Conservation (phyloP, 2,329 filamentous ascomycete species). For the Ciborinia camelliae region DNA sequence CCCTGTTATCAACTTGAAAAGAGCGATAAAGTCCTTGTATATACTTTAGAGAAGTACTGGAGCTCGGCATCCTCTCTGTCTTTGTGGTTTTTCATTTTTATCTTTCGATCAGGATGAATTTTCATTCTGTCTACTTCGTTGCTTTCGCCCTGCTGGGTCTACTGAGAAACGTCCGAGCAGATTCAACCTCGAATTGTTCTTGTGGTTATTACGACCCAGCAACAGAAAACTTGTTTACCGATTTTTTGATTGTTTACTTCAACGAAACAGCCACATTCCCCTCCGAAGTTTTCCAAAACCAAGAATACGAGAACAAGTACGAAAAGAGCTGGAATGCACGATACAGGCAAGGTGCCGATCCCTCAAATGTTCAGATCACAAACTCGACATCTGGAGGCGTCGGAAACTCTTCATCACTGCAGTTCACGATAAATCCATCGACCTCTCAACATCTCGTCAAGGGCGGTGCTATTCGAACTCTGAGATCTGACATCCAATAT, state of each 20-base stretch:
- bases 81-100: not conserved
- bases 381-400: not conserved
- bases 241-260: constrained; percentile 49
- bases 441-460: constrained; percentile 37
- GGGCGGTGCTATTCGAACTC: constrained; percentile 43
- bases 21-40: not conserved
- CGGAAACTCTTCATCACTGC: not conserved
- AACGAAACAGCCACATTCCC: constrained; percentile 43
- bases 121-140: not conserved
- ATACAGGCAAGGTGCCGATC: constrained; percentile 43
- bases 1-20: not conserved
- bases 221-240: constrained; percentile 43
- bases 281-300: constrained; percentile 39
- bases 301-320: constrained; percentile 43
- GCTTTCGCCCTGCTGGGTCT: not conserved
- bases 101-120: not conserved
- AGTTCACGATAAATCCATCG: constrained; percentile 19
- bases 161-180: not conserved
- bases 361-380: constrained; percentile 35
- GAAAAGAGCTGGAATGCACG: constrained; percentile 47
- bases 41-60: not conserved
- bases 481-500: constrained; percentile 46
- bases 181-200: constrained; percentile 38
- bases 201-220: constrained; percentile 46
- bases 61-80: not conserved